Evolutionary conservation across 2,329 filamentous ascomycete genomes (phyloP).

Genomic region (Aureobasidium lini): DNA sequence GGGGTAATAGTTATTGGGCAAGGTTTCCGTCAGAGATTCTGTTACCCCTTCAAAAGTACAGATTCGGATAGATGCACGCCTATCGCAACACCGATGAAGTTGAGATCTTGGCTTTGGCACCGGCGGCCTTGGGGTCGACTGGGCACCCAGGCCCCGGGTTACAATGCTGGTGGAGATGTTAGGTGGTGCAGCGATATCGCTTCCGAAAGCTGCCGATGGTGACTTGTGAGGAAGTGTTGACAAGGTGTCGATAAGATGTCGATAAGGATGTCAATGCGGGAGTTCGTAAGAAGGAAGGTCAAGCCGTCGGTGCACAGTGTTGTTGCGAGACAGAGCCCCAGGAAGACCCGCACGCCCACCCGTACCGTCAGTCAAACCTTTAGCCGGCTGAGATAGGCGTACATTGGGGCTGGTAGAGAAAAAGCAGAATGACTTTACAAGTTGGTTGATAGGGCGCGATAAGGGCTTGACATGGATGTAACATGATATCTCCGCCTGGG

Average conservation of each 20-base stretch:
- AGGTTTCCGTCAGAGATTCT: background rate
- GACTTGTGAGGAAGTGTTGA: background rate
- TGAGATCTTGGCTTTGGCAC: conserved; percentile 1
- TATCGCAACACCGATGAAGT: background rate
- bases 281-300: background rate
- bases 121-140: conserved; percentile 2
- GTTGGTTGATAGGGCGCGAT: background rate
- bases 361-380: background rate
- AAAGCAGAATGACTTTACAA: background rate
- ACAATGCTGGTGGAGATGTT: background rate
- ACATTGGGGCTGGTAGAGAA: background rate
- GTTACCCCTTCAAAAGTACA: conserved; percentile 7
- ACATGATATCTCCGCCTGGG: background rate
- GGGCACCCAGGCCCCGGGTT: background rate
- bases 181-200: conserved; percentile 2
- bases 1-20: conserved; percentile 7
- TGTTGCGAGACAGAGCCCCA: background rate
- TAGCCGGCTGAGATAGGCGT: background rate
- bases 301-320: background rate
- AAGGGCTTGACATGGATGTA: background rate
- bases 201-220: background rate
- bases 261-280: background rate
- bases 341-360: background rate
- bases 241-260: background rate
- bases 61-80: background rate